These are phyloP conservation scores for Berberis vulgaris DNA, from an alignment of 164 flowering plant genomes.

Conservation along the genomic window DNA sequence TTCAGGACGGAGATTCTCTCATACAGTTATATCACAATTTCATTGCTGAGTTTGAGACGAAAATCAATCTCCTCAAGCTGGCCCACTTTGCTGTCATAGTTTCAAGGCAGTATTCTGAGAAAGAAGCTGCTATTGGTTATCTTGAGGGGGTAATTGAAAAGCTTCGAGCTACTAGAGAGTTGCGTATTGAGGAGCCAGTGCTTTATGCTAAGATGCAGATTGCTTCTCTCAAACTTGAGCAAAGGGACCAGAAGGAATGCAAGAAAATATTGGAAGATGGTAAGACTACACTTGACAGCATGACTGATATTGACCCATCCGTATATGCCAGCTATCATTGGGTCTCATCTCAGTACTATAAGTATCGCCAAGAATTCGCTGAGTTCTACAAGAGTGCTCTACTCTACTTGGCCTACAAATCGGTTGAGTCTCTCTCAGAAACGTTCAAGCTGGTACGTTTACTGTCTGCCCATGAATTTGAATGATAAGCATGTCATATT, in stretches of 20 bases:
- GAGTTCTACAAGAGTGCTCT: conserved; percentile 89
- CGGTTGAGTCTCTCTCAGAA: conserved; percentile 92
- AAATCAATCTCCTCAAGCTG: conserved; percentile 95
- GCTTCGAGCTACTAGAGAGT: conserved; percentile 59
- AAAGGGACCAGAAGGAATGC: conserved; percentile 79
- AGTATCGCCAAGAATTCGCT: conserved; percentile 73
- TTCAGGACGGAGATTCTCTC: conserved; percentile 80
- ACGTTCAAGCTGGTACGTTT: conserved; percentile 87
- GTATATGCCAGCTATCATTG: conserved; percentile 90
- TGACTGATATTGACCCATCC: conserved; percentile 98
- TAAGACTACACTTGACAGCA: conserved; percentile 76
- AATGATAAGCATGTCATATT: too few relatives aligned
- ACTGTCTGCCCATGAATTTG: too few relatives aligned
- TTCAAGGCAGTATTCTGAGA: conserved; percentile 78
- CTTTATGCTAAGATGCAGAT: conserved; percentile 88
- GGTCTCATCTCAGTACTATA: conserved; percentile 84
- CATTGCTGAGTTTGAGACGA: conserved; percentile 92
- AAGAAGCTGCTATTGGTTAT: conserved; percentile 74
- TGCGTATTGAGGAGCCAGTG: conserved; percentile 78
- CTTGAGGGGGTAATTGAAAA: conserved; percentile 87
- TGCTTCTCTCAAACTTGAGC: conserved; percentile 60
- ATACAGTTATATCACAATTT: conserved; percentile 90
- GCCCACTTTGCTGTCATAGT: conserved; percentile 93
- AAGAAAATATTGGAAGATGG: conserved; percentile 86
- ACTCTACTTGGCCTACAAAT: conserved; percentile 86